Base-by-base conservation (phyloP, 768 basidiomycete species). In the Galerina sulciceps region DNA sequence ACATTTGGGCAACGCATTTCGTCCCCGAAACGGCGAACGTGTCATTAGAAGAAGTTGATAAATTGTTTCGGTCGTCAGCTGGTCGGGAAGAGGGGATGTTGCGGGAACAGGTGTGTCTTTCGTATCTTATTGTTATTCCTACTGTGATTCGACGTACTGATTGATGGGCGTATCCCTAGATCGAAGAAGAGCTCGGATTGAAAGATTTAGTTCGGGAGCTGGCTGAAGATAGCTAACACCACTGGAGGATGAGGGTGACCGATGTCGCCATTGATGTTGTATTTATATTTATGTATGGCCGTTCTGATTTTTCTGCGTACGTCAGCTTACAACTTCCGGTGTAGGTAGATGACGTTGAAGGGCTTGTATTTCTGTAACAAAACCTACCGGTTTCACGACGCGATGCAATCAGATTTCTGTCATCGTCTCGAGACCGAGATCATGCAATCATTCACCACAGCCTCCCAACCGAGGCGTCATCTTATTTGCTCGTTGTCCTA, bases 21-120 rank as follows among this genome's bases (percentile, higher is more conserved):
- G 86, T 93, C 0, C 91, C 90, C 2, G 91, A 93, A 74, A 93
- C 91, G 13, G 89, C 89, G 23, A 86, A 87, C 58, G 75, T 91
- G 3, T 85, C 90, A 6, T 71, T 93, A 0, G 91, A 93, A 63
- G 90, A 91, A 68, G 85, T 92, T 47, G 91, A 93, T 66, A 77
- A 72, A 6, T 73, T 91, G 10, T 92, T 93, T 65, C 77, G 76
- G 40, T 83, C 84, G 1, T 75, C 80, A n/a, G 85, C 78, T 14
- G 87, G 83, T 0, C 74, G 65, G 38, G 85, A 86, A 53, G 89
- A 91, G 63, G 65, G 69, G 9, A 65, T 66, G 14, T 60, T 83
- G 59, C 85, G 82, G 61, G 66, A 67, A 26, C 78, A 88, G 82
- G 90, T 90, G 55, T n/a, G 72, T 49, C 36, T 17, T 14, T 44